Conservation (phyloP, 2,329 filamentous ascomycete species). For the Ophiostoma pallidulum region DNA sequence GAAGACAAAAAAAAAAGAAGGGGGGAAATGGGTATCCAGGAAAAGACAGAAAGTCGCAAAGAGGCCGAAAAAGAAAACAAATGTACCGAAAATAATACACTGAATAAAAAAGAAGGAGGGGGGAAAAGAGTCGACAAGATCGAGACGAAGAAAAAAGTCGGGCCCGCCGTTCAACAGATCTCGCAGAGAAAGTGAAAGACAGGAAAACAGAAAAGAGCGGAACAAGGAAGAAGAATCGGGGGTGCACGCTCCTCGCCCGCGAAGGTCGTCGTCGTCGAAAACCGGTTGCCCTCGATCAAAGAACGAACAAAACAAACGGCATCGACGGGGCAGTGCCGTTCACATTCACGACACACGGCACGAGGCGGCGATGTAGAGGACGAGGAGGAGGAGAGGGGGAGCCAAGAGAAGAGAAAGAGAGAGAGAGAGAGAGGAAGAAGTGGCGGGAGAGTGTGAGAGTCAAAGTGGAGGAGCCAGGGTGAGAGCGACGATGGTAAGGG, state of each 20-base stretch:
- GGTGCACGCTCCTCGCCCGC: conserved; percentile 24
- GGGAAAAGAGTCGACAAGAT: conserved; percentile 17
- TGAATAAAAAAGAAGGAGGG: conserved; percentile 8
- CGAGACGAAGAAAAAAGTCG: neutral
- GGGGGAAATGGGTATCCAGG: neutral
- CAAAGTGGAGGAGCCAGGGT: no score
- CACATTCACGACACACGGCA: neutral
- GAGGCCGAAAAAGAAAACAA: conserved; percentile 9
- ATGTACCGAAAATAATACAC: neutral
- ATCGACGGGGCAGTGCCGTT: neutral
- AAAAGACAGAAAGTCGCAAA: neutral
- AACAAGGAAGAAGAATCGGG: conserved; percentile 12
- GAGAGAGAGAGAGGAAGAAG: neutral
- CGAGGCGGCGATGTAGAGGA: neutral
- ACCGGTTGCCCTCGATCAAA: no score
- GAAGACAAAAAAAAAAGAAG: conserved; percentile 7
- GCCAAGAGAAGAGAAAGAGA: neutral
- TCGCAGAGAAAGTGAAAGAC: conserved; percentile 8
- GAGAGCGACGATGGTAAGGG: neutral
- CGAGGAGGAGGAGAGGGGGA: neutral
- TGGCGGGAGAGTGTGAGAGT: neutral
- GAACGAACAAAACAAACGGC: neutral
- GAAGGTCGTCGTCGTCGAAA: conserved; percentile 20
- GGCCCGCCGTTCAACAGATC: no score
- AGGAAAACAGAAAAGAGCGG: neutral